These are phyloP conservation scores for Quercus phellos DNA, from an alignment of 331 rosid genomes.

Conservation along the genomic window DNA sequence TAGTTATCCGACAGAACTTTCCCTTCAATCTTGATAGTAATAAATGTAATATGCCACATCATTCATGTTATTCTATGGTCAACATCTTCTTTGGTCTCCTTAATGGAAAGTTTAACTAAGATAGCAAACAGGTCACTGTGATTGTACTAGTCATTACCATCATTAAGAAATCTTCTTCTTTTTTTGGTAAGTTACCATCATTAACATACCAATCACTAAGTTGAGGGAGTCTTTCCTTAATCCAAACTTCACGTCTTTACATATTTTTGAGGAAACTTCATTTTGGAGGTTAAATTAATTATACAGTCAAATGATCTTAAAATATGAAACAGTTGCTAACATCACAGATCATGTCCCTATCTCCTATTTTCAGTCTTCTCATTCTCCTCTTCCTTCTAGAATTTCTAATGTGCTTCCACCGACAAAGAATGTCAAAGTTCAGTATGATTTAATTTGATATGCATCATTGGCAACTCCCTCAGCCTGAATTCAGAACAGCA, in stretches of 20 bases:
- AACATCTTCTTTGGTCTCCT: neutral
- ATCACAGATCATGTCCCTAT: neutral
- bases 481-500: neutral
- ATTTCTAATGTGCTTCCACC: neutral
- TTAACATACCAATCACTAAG: neutral
- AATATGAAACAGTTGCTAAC: neutral
- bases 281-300: neutral
- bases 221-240: neutral
- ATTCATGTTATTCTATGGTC: neutral
- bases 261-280: neutral
- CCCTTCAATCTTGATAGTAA: neutral
- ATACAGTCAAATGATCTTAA: neutral
- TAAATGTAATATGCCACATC: neutral
- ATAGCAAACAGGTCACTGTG: neutral
- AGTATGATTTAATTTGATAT: neutral
- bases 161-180: neutral
- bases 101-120: neutral
- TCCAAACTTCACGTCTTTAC: neutral
- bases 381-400: neutral
- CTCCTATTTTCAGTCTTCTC: neutral
- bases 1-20: neutral
- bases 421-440: neutral
- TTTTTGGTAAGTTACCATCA: too few relatives aligned
- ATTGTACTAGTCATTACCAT: neutral
- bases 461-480: neutral